These are phyloP conservation scores for Coemansia sp. DNA, from an alignment of 192 early-diverging fungal genomes.

Conservation along the genomic window DNA sequence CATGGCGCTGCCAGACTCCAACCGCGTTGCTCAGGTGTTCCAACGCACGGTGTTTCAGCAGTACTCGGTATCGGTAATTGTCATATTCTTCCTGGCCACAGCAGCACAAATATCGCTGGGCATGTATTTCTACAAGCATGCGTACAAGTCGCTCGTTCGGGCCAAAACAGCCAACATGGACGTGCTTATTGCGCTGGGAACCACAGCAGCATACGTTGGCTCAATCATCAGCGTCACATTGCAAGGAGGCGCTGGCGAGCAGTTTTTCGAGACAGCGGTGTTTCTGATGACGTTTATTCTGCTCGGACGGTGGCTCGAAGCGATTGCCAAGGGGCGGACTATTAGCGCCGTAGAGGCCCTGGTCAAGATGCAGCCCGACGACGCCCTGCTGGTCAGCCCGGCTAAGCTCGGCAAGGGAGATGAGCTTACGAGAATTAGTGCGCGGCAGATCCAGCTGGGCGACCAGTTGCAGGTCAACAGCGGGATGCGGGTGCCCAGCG, in stretches of 20 bases:
- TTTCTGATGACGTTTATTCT: slow-evolving; percentile 91
- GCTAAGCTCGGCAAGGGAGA: slow-evolving; percentile 16
- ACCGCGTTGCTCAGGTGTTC: slow-evolving; percentile 33
- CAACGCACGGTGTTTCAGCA: slow-evolving; percentile 43
- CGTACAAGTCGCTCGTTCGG: slow-evolving; percentile 76
- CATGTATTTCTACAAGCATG: slow-evolving; percentile 70
- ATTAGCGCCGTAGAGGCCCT: slow-evolving; percentile 71
- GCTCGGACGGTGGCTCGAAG: slow-evolving; percentile 89
- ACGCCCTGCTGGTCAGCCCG: slow-evolving; percentile 31
- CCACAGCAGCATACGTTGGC: slow-evolving; percentile 78
- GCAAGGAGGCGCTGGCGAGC: slow-evolving; percentile 59
- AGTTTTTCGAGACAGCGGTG: slow-evolving; percentile 92
- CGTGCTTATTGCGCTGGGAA: slow-evolving; percentile 85
- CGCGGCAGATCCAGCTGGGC: slow-evolving; percentile 46
- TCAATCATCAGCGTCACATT: slow-evolving; percentile 66
- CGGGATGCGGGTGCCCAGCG: slow-evolving; percentile 68
- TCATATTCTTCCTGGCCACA: slow-evolving; percentile 72
- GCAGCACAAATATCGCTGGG: slow-evolving; percentile 91
- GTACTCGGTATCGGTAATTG: slow-evolving; percentile 45
- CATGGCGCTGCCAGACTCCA: slow-evolving; percentile 41
- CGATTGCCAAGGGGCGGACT: slow-evolving; percentile 88
- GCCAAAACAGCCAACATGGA: slow-evolving; percentile 92
- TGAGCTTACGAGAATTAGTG: slow-evolving; percentile 24
- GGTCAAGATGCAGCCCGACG: slow-evolving; percentile 60
- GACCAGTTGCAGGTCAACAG: slow-evolving; percentile 52